Evolutionary conservation across 345 rosid species (phyloP), one percentile per base, ranked within the genome.

Genomic region (Physaria fendleri): DNA sequence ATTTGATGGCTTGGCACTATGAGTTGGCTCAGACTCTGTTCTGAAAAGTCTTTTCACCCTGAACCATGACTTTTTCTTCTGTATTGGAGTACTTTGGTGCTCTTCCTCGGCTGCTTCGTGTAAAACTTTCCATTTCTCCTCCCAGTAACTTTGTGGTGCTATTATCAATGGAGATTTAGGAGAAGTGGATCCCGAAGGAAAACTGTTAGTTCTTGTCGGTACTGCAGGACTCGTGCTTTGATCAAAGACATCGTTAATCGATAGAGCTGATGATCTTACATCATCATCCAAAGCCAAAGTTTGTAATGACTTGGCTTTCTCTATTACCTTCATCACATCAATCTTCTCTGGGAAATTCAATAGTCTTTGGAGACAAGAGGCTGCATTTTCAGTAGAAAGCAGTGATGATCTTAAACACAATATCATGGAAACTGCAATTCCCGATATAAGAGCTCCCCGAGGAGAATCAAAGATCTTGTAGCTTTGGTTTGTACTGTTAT

Each of bases 121-220:
- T 54, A 78, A 37, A 50, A 74, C 81, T 76, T 91, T 81, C 98
- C 98, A 92, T 68, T 76, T 84, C 71, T 81, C 98, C 72, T 92
- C 98, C 98, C 98, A 92, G 18, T 92, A 92, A 73, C 91, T 88
- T 41, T 86, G 85, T 18, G 85, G 92, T 45, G 84, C 79, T 63
- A 62, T 62, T 47, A 51, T 77, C 52, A 78, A 55, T 16, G 95
- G 87, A 59, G 84, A 78, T 74, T 71, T 81, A 3, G 86, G 88
- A 50, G 88, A 81, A 66, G 72, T 20, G 29, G 82, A 76, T 24
- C 73, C 95, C 4, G 74, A 80, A 35, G 87, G 66, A 65, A 77
- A 73, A 56, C 68, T 75, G 30, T 74, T 85, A 65, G 80, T 72
- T 63, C 82, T 81, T 13, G 60, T 50, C 5, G 71, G 77, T 38